A percentile compares a stretch with the other conserved stretches of the same genome.
phyloP scores from a whole-genome alignment of 164 flowering plant genomes.

The Tetracentron sinense region DNA sequence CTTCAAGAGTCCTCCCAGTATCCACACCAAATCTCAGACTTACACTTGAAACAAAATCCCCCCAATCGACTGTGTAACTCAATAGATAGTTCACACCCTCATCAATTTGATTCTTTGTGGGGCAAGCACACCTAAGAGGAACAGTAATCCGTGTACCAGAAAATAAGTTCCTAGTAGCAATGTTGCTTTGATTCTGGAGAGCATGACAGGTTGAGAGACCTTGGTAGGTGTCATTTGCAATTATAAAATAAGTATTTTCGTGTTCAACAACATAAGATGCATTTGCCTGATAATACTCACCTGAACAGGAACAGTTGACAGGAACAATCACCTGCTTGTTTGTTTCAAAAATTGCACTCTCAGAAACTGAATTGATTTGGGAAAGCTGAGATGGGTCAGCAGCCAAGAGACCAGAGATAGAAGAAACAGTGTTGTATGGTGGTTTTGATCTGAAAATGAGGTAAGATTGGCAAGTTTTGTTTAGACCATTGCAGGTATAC shows the following conservation, averaged over 20 bases:
- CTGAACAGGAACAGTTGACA: conserved; percentile 70
- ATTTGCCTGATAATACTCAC: conserved; percentile 53
- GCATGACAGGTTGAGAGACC: conserved; percentile 77
- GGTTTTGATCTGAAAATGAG: conserved; percentile 56
- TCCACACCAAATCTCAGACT: conserved; percentile 42
- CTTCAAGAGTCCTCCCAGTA: conserved; percentile 33
- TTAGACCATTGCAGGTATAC: conserved; percentile 55
- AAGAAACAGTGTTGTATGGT: conserved; percentile 40
- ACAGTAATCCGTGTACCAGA: conserved; percentile 38
- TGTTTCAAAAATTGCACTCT: conserved; percentile 25
- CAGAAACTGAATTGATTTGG: conserved; percentile 43
- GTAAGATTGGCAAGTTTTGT: conserved; percentile 47
- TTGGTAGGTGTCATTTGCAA: conserved; percentile 59
- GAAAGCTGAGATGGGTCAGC: conserved; percentile 48
- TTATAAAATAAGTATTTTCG: conserved; percentile 22
- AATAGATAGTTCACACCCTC: conserved; percentile 46
- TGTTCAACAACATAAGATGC: conserved; percentile 32
- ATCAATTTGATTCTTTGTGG: conserved; percentile 47
- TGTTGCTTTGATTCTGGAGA: conserved; percentile 29
- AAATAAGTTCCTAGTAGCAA: conserved; percentile 8
- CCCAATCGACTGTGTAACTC: conserved; percentile 39
- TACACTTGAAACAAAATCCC: conserved; percentile 33
- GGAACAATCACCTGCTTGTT: conserved; percentile 63
- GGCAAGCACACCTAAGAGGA: conserved; percentile 89
- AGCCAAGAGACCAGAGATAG: conserved; percentile 51